These are phyloP conservation scores for Zoysia japonica DNA, from an alignment of 176 grass and related monocot genomes.

Conservation along the genomic window DNA sequence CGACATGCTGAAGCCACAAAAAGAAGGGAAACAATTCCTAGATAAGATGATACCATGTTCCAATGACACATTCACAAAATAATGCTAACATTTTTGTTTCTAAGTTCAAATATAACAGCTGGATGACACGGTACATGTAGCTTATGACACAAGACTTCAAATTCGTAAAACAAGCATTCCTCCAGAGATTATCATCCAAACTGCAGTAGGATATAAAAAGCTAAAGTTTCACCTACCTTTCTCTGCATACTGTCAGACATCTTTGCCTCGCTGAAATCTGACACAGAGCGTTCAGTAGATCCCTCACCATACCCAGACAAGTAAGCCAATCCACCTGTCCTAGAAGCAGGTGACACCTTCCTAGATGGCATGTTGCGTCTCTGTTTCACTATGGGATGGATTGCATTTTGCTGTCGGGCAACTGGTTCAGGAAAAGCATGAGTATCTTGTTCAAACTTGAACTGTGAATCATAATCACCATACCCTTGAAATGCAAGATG, in stretches of 20 bases:
- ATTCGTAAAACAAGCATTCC: too few relatives aligned
- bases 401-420: conserved; percentile 41
- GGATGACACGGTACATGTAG: too few relatives aligned
- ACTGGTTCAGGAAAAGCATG: conserved; percentile 47
- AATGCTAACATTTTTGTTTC: neutral
- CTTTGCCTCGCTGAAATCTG: conserved; percentile 52
- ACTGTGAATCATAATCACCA: conserved; percentile 50
- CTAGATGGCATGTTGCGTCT: conserved; percentile 65
- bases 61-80: conserved; percentile 6
- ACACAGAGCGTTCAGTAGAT: conserved; percentile 42
- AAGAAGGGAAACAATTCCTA: neutral
- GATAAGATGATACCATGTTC: conserved; percentile 7
- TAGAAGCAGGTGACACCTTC: conserved; percentile 66
- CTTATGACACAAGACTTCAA: too few relatives aligned
- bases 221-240: conserved; percentile 59
- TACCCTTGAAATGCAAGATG: conserved; percentile 46
- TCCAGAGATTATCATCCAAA: neutral
- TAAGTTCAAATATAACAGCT: neutral
- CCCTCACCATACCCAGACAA: conserved; percentile 65
- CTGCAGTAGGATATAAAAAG: conserved; percentile 17
- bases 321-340: conserved; percentile 50
- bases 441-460: conserved; percentile 47
- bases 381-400: conserved; percentile 54
- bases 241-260: conserved; percentile 96
- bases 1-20: neutral